Evolutionary conservation across 1,139 yeast species (phyloP), one percentile per base, ranked within the genome.

Genomic region (Geotrichum histeridarum): DNA sequence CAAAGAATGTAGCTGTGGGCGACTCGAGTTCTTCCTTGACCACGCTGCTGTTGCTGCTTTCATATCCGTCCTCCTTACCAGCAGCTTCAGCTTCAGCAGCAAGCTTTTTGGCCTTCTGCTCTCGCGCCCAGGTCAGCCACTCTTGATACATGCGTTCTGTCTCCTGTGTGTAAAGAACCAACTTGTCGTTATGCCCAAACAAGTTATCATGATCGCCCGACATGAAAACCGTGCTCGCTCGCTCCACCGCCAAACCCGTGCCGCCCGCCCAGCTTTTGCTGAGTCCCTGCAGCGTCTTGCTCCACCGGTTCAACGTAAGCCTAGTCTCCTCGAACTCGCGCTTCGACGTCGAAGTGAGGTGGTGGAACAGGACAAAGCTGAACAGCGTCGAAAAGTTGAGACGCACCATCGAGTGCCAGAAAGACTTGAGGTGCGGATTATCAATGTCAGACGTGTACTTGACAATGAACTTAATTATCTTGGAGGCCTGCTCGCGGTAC

Each of bases 241-340:
- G 59, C 50, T 68, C 61, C 0, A 65, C 64, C 0, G 73, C 73
- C 18, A 70, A 57, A 8, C 73, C 72, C 8, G 72, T 64, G 18
- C 73, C 73, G 52, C 70, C 73, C 44, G 67, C 72, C 73, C 70
- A 66, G 12, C 67, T 67, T 52, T 64, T 66, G 36, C 63, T 56
- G 39, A 66, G 55, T 18, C 62, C 65, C 46, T 66, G 60, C 38
- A 65, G 45, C 3, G 67, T 64, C 57, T 61, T 62, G 33, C 68
- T 61, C 73, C 73, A 70, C 46, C 68, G 67, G n/a, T 70, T 63
- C 44, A 70, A 59, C 17, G 60, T 60, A 33, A 63, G 67, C 11
- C 62, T 61, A 8, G 69, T 64, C 31, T 64, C 67, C 15, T 60
- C 60, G 51, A 61, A 64, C 57, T 70, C 73, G 30, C 60, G 59